Percentiles rank a stretch among this genome's conserved stretches.
These are phyloP conservation scores for Fragaria ananassa DNA, from an alignment of 306 rosid species.

Conservation along the genomic window DNA sequence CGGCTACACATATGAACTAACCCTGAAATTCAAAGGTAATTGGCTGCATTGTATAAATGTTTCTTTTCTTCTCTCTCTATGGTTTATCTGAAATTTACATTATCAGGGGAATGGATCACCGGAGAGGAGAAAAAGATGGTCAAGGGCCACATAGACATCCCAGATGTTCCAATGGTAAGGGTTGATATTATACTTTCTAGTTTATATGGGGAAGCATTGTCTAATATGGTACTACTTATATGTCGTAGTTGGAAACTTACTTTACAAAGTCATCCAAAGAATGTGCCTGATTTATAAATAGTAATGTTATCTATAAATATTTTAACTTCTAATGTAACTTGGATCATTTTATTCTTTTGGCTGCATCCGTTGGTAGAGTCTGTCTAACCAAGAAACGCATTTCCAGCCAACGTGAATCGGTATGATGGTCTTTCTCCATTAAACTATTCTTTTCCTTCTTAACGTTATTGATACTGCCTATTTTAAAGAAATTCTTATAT, in stretches of 20 bases:
- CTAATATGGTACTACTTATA: no score
- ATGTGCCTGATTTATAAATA: no score
- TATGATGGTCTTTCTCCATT: constrained; percentile 25
- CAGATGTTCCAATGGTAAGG: constrained; percentile 24
- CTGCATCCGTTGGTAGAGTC: constrained; percentile 78
- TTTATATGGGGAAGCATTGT: no score
- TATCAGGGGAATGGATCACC: constrained; percentile 74
- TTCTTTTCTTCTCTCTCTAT: not conserved
- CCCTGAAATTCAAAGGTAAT: constrained; percentile 68
- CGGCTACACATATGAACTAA: constrained; percentile 68
- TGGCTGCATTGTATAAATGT: no score
- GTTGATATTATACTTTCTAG: no score
- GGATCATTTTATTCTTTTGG: constrained; percentile 31
- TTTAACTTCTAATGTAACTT: constrained; percentile 18
- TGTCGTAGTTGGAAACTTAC: no score
- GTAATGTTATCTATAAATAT: not conserved
- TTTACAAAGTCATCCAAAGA: no score
- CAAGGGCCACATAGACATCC: constrained; percentile 55
- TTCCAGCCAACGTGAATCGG: constrained; percentile 59
- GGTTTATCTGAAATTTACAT: constrained; percentile 5
- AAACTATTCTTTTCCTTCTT: not conserved
- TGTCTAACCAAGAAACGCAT: constrained; percentile 69
- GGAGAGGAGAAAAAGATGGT: constrained; percentile 57
- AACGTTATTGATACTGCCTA: no score
- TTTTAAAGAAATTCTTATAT: no score